Conservation (phyloP, 2,329 filamentous ascomycete species). For the Fusarium bulbicola region DNA sequence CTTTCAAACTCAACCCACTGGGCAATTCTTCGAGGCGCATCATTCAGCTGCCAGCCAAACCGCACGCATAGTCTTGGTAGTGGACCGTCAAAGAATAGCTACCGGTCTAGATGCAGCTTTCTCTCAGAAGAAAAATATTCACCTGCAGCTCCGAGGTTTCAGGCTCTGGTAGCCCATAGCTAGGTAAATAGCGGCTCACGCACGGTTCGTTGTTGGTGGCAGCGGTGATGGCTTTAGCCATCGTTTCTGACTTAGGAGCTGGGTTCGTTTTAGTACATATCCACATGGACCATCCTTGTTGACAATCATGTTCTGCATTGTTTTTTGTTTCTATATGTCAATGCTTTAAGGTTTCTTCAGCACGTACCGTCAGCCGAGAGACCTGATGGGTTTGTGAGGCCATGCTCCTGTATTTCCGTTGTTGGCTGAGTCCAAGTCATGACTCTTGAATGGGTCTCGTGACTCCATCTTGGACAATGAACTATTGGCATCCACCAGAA, state of each 20-base stretch:
- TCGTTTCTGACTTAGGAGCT: slow-evolving; percentile 7
- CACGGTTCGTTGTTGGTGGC: slow-evolving; percentile 19
- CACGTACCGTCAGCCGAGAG: background rate
- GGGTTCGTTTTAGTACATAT: slow-evolving; percentile 3
- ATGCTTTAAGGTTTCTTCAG: background rate
- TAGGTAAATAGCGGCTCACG: background rate
- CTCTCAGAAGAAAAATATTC: background rate
- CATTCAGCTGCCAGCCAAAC: background rate
- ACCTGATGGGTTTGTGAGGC: background rate
- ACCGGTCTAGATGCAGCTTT: slow-evolving; percentile 3
- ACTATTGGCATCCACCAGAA: background rate
- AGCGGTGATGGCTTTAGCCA: slow-evolving; percentile 22
- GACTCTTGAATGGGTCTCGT: background rate
- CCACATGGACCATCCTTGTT: slow-evolving; percentile 14
- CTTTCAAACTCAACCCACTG: background rate
- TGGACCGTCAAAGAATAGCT: background rate
- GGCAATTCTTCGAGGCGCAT: background rate
- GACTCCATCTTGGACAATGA: background rate
- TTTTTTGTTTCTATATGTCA: background rate
- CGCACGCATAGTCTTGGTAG: background rate
- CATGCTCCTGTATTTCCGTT: background rate
- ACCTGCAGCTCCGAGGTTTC: slow-evolving; percentile 10
- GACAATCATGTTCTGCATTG: background rate
- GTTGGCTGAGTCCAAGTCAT: background rate
- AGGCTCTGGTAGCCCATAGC: slow-evolving; percentile 10